Percentiles rank a stretch among this genome's conserved stretches.
Evolutionary conservation across 306 rosid species (phyloP).

Genomic region (Canavalia ensiformis): DNA sequence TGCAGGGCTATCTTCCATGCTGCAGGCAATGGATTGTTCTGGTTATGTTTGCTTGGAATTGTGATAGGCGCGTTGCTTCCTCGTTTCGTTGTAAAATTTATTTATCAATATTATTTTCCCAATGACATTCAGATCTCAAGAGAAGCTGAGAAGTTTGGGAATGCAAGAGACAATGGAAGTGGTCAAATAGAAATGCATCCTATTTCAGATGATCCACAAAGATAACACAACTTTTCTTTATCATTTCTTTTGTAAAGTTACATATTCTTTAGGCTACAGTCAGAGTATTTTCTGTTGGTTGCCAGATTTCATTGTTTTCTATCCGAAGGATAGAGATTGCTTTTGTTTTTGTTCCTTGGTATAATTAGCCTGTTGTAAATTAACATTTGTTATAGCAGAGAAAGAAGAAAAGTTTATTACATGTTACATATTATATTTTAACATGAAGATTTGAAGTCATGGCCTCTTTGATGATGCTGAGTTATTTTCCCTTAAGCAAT

Average conservation of each 20-base stretch:
- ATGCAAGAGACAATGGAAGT: conserved; percentile 54
- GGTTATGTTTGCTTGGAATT: conserved; percentile 79
- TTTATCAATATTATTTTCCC: conserved; percentile 70
- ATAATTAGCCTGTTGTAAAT: conserved; percentile 62
- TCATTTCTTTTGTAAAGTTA: conserved; percentile 58
- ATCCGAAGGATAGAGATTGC: conserved; percentile 78
- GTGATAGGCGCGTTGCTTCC: conserved; percentile 70
- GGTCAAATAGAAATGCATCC: conserved; percentile 82
- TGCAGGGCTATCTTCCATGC: conserved; percentile 79
- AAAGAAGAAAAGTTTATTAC: conserved; percentile 11
- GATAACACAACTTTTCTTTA: conserved; percentile 48
- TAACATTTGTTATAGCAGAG: conserved; percentile 43
- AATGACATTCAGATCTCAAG: conserved; percentile 85
- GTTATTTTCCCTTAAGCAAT: not conserved
- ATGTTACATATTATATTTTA: conserved; percentile 9
- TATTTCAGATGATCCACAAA: conserved; percentile 52
- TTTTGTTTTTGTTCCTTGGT: conserved; percentile 47
- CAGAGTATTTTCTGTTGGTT: conserved; percentile 48
- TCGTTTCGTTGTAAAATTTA: conserved; percentile 66
- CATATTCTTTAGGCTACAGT: conserved; percentile 80
- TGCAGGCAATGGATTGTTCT: conserved; percentile 58
- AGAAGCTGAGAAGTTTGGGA: conserved; percentile 70
- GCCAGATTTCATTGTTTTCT: conserved; percentile 58
- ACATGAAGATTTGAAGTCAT: conserved; percentile 26
- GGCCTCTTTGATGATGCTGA: conserved; percentile 5